These are phyloP conservation scores for Elongisporangium anandrum DNA, from an alignment of 352 stramenopile genomes.

Conservation along the genomic window DNA sequence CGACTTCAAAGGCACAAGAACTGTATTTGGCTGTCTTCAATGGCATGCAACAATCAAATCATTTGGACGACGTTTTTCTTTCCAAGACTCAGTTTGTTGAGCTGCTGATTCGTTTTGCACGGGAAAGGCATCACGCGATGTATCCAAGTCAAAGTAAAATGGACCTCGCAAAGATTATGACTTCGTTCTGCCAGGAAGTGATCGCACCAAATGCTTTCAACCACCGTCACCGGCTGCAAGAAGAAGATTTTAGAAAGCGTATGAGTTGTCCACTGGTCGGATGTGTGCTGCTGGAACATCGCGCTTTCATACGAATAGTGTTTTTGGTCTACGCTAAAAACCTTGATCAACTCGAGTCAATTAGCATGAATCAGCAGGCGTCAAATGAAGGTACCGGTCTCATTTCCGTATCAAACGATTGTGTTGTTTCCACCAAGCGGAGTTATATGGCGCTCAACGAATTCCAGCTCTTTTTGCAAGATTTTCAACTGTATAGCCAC, in stretches of 20 bases:
- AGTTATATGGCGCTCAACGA: conserved; percentile 51
- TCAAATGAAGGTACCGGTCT: not conserved
- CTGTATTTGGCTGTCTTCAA: conserved; percentile 17
- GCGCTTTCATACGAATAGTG: conserved; percentile 40
- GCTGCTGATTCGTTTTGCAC: conserved; percentile 9
- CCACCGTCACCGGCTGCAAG: conserved; percentile 6
- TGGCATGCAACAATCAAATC: not conserved
- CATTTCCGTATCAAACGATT: not conserved
- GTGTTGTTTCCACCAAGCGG: conserved; percentile 25
- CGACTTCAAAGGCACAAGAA: conserved; percentile 12
- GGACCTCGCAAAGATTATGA: conserved; percentile 28
- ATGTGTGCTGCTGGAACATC: conserved; percentile 45
- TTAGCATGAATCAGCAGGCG: conserved; percentile 5
- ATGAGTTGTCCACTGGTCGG: conserved; percentile 36
- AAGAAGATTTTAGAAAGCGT: conserved; percentile 36
- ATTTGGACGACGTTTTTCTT: conserved; percentile 3
- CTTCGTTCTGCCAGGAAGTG: conserved; percentile 34
- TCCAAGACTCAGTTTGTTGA: conserved; percentile 6
- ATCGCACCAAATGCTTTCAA: conserved; percentile 16
- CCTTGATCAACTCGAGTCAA: conserved; percentile 3
- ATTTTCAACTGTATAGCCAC: conserved; percentile 16
- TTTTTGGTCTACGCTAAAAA: conserved; percentile 60
- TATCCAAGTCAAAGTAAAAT: not conserved
- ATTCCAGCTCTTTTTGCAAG: conserved; percentile 32
- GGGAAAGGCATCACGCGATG: not conserved